phyloP scores from a whole-genome alignment of 1,284 basidiomycete genomes.

The Butyriboletus regius region DNA sequence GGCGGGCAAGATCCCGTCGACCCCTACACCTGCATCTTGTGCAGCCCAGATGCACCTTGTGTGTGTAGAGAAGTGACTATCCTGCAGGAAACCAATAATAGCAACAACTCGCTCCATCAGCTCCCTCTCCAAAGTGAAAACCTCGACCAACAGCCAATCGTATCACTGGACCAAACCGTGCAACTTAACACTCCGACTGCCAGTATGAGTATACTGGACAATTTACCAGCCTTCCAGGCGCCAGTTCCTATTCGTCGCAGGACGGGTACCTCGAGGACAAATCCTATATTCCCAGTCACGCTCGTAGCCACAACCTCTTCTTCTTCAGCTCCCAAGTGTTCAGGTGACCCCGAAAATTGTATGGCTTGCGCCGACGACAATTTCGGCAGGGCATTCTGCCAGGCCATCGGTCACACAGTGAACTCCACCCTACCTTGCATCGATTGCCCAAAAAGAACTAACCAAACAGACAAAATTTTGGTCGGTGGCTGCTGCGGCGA shows the following conservation, averaged over 20 bases:
- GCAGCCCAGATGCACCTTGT: conserved; percentile 61
- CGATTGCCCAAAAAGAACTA: conserved; percentile 42
- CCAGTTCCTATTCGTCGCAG: conserved; percentile 67
- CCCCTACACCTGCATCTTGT: conserved; percentile 55
- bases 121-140: conserved; percentile 12
- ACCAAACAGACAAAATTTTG: conserved; percentile 21
- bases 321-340: conserved; percentile 34
- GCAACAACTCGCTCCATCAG: conserved; percentile 7
- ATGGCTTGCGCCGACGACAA: conserved; percentile 71
- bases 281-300: conserved; percentile 49
- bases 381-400: conserved; percentile 82
- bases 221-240: conserved; percentile 68
- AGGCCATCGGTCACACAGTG: conserved; percentile 60
- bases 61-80: conserved; percentile 62
- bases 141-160: conserved; percentile 21
- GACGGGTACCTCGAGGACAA: conserved; percentile 33
- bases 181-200: conserved; percentile 12
- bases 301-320: conserved; percentile 22
- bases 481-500: conserved; percentile 32
- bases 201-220: conserved; percentile 57
- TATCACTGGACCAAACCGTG: conserved; percentile 20
- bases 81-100: conserved; percentile 35
- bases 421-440: conserved; percentile 45
- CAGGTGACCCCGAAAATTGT: conserved; percentile 63
- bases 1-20: conserved; percentile 32